Conservation (phyloP, 208 protist species). For the Leptomonas pyrrhocoris region DNA sequence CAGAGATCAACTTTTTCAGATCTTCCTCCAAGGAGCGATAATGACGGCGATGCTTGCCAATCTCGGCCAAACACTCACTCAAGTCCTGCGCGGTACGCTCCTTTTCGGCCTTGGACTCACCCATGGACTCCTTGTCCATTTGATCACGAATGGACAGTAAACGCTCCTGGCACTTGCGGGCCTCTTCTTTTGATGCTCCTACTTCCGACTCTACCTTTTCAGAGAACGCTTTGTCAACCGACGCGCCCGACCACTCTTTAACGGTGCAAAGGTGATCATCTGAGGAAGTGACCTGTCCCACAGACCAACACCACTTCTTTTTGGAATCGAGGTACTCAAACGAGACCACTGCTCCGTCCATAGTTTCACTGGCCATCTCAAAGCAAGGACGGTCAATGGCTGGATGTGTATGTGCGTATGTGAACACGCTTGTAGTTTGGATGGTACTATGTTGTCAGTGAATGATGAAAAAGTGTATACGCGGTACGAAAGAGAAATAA, state of each 20-base stretch:
- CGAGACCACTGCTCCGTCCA: constrained; percentile 22
- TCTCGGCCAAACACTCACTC: constrained; percentile 25
- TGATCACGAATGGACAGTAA: constrained; percentile 23
- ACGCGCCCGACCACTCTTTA: constrained; percentile 16
- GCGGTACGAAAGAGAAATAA: background rate
- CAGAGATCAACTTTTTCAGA: background rate
- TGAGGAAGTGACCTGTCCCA: constrained; percentile 15
- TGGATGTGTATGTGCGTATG: too few relatives aligned
- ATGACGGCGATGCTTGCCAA: constrained; percentile 25
- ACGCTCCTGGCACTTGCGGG: constrained; percentile 19
- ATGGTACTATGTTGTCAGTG: constrained; percentile 3
- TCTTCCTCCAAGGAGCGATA: constrained; percentile 21
- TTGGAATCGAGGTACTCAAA: constrained; percentile 34
- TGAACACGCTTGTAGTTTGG: background rate
- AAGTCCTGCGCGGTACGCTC: constrained; percentile 18
- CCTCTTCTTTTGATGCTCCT: constrained; percentile 15
- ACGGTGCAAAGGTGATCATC: constrained; percentile 28
- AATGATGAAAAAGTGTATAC: constrained; percentile 4
- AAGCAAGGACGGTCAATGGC: background rate
- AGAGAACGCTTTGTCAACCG: constrained; percentile 2
- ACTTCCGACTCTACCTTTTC: constrained; percentile 19
- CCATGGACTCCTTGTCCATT: constrained; percentile 14
- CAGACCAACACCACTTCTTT: constrained; percentile 25
- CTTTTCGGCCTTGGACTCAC: constrained; percentile 18
- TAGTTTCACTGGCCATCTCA: constrained; percentile 2